Base-by-base conservation (phyloP, 139 green algal species). In the Closterium sp. region DNA sequence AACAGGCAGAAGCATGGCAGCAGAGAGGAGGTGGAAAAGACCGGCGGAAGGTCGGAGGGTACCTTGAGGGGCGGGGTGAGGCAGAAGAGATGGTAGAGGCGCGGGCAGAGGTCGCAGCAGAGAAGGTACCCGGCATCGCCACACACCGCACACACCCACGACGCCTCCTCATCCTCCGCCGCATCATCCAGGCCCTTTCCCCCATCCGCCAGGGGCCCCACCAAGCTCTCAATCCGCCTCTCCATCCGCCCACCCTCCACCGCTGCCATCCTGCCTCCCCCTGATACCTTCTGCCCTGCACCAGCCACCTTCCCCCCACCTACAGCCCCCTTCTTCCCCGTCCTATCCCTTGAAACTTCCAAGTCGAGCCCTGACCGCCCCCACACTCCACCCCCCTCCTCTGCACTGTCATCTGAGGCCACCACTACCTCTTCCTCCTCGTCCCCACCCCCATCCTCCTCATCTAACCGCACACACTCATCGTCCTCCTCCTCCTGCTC, bases 11-110 rank as follows among this genome's bases (percentile, higher is more conserved):
- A 24, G 85, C n/a, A 31, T 50, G 38, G 38, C 5, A 17, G 38
- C 38, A 9, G 38, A 50, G 38, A 9, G 38, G 38, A 50, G 38
- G 0, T 0, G 38, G 38, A 50, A 17, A 50, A 50, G 38, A 50
- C 0, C 0, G 38, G 38, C 7, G 0, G 38, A 50, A 38, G 32
- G 32, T 7, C 2, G 38, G 38, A 50, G 38, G 62, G 62, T 24
- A 90, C 91, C 91, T 93, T 91, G 31, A 93, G 91, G 29, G 91
- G 91, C 86, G 91, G 91, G 34, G 85, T 24, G 27, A 93, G 86
- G 87, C 91, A 93, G 32, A 87, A n/a, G 27, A 93, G 85, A 34
- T 93, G 91, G 86, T 73, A 93, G 27, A 93, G 31, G 31, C 84
- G 38, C 0, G 85, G 86, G 38, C 91, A 93, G 28, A 31, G 32